Conservation (phyloP, 495 filamentous ascomycete species). For the Ascodesmis nigricans region DNA sequence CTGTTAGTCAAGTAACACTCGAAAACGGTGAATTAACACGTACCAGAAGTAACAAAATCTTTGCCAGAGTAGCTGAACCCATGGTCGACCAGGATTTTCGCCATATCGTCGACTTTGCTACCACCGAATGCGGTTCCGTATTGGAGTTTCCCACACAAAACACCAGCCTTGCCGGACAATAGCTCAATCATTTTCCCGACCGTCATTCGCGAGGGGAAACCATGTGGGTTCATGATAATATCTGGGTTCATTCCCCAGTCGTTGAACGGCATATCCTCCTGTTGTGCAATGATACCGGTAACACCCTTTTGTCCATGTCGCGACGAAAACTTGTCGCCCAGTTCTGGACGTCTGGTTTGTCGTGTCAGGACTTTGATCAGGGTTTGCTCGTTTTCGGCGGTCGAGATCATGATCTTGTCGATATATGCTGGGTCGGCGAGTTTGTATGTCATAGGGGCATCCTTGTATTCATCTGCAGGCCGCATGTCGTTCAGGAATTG, state of each 20-base stretch:
- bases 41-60: slow-evolving; percentile 75
- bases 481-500: slow-evolving; percentile 21
- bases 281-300: slow-evolving; percentile 81
- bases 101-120: slow-evolving; percentile 76
- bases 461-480: slow-evolving; percentile 34
- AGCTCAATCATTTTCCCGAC: slow-evolving; percentile 96
- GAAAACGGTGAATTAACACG: background rate
- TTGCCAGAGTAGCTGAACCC: slow-evolving; percentile 94
- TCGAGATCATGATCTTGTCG: slow-evolving; percentile 80
- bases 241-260: slow-evolving; percentile 78
- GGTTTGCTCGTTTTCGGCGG: slow-evolving; percentile 56
- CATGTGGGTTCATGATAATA: slow-evolving; percentile 99
- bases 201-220: slow-evolving; percentile 98
- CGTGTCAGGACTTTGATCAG: slow-evolving; percentile 80
- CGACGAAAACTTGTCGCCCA: slow-evolving; percentile 96
- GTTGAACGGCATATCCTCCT: slow-evolving; percentile 92
- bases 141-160: slow-evolving; percentile 56
- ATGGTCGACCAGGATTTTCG: slow-evolving; percentile 53
- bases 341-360: slow-evolving; percentile 78
- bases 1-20: too few relatives aligned
- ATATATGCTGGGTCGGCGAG: slow-evolving; percentile 68
- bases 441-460: slow-evolving; percentile 57
- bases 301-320: slow-evolving; percentile 99
- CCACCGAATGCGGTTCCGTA: slow-evolving; percentile 94
- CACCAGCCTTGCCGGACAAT: slow-evolving; percentile 79